Evolutionary conservation across 768 basidiomycete genomes (phyloP).

Genomic region (Xerocomus potaroensis): DNA sequence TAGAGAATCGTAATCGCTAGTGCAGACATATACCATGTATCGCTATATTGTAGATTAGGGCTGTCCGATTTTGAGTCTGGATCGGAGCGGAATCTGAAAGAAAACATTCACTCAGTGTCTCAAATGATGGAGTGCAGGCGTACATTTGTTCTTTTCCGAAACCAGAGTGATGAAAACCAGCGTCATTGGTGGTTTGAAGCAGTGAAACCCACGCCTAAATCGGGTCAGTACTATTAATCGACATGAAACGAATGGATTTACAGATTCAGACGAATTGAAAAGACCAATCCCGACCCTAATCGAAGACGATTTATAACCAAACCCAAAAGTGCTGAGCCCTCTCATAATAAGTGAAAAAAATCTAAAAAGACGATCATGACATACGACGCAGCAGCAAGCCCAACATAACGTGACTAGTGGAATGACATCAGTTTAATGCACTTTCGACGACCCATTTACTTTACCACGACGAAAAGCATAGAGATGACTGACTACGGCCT

Average conservation of each 20-base stretch:
- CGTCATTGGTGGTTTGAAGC: no score
- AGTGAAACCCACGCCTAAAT: constrained; percentile 7
- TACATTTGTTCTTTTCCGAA: no score
- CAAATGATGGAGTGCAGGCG: no score
- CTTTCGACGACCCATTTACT: background rate
- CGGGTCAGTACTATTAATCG: background rate
- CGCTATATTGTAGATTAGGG: no score
- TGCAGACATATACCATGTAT: no score
- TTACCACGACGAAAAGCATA: constrained; percentile 12
- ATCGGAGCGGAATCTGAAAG: no score
- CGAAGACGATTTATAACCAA: background rate
- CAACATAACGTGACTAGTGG: constrained; percentile 7
- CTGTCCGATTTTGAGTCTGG: no score
- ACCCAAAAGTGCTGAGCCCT: background rate
- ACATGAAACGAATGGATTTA: background rate
- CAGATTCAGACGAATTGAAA: background rate
- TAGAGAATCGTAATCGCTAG: no score
- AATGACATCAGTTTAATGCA: background rate
- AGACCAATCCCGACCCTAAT: background rate
- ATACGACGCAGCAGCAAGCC: constrained; percentile 6
- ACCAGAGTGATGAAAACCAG: no score
- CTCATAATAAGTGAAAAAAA: background rate
- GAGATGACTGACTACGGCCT: no score
- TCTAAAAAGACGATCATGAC: background rate
- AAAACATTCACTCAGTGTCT: no score